Evolutionary conservation across 257 asterid genomes (phyloP).

Genomic region (Solanum etuberosum): DNA sequence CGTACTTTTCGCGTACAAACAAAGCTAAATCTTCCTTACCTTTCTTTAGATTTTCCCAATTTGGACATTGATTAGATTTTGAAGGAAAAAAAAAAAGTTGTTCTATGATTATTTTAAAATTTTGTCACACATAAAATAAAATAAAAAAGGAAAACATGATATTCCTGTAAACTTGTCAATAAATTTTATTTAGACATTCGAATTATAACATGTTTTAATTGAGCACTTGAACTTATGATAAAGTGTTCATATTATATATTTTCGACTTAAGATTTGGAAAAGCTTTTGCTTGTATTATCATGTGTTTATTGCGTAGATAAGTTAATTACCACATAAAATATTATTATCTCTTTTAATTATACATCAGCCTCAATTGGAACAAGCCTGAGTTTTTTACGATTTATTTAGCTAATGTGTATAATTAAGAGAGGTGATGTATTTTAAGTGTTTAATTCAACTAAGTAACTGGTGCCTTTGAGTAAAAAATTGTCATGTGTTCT

Average conservation of each 20-base stretch:
- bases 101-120: neutral
- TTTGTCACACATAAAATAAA: neutral
- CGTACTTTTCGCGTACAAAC: neutral
- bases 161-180: neutral
- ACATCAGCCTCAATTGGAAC: neutral
- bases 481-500: neutral
- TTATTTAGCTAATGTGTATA: neutral
- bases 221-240: neutral
- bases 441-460: neutral
- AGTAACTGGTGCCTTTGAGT: neutral
- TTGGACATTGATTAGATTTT: neutral
- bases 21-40: neutral
- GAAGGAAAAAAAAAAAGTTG: neutral
- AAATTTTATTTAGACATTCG: neutral
- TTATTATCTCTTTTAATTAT: neutral
- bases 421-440: neutral
- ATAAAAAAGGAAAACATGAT: neutral
- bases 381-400: neutral
- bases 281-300: neutral
- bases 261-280: neutral
- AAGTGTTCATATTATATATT: neutral
- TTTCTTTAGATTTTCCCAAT: neutral
- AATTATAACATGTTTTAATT: neutral
- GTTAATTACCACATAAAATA: neutral
- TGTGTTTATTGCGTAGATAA: neutral